Base-by-base conservation (phyloP, 345 rosid species). In the Firmiana major region DNA sequence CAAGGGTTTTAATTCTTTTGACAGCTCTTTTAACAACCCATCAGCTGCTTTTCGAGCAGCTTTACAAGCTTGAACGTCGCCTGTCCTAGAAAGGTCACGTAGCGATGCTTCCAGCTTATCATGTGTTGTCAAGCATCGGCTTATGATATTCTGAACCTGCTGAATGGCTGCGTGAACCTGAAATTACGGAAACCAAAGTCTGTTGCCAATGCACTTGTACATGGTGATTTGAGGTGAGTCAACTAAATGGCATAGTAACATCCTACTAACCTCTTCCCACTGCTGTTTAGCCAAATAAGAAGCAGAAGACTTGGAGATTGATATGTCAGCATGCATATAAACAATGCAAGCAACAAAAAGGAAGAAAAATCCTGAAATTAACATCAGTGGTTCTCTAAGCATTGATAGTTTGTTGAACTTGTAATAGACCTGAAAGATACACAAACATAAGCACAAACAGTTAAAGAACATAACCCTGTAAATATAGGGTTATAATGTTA, bases 41-140 rank as follows among this genome's bases (percentile, higher is more conserved):
- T 96, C 99, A 36, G 90, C 87, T 36, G 90, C 69, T 89, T 89
- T 96, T 34, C 99, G 97, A 80, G 94, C 87, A 66, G 89, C 83
- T 87, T 96, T 96, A 84, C 99, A 93, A 77, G 92, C 87, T 86
- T 92, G 99, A 73, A 87, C 87, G 83, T 93, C 99, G 42, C 98
- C 98, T 2, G 91, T 88, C 83, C 99, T 91, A 60, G 95, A 93
- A 79, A 92, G 98, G 77, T 92, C 97, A 51, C 87, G 97, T 63
- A 93, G 80, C 1, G 98, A 93, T 75, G 90, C 88, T 89, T 96
- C 99, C 19, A 93, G 92, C 85, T 89, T 96, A 77, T 92, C 90
- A 49, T 96, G 99, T 59, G 71, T 51, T 7, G 85, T 80, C 83
- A 96, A 80, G 86, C 97, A 91, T 77, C 81, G 90, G 68, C 83